Base-by-base conservation (phyloP, 139 green algal genomes). In the Tetraselmis striata region DNA sequence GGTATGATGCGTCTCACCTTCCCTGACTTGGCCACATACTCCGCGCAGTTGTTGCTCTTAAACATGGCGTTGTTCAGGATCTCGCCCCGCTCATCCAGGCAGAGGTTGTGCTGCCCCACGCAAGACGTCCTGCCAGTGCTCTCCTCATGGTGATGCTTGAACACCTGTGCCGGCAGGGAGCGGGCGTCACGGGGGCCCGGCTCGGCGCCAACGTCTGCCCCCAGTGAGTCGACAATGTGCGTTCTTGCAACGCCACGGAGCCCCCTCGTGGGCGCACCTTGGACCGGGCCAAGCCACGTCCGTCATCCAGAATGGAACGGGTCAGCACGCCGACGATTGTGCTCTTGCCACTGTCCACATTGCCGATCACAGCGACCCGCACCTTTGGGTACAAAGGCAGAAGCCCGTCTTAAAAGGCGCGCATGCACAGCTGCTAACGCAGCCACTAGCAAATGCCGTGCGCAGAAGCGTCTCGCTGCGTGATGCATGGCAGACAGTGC, bases 291-390 rank as follows among this genome's bases (percentile, higher is more conserved):
- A 90, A 83, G 2, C 95, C 95, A 2, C 95, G 82, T 23, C 95
- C 95, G 84, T 98, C 93, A 79, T 98, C 95, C 85, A 98, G 90
- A 59, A 96, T 90, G 78, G 84, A 88, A 23, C 93, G 85, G 0
- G 95, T 97, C 76, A 98, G 87, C 77, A 98, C 94, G 0, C 94
- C 95, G 67, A 98, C 92, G 88, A 98, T 92, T 26, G 95, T 98
- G n/a, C 75, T 90, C 86, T 98, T 98, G 75, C 95, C 95, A 76
- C 84, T 93, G 87, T 98, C 95, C 78, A 98, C 95, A 83, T 98
- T 98, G 79, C 95, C 95, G 28, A 98, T 94, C 28, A 97, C 87
- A 1, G 93, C 94, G 31, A 96, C 94, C 0, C 93, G 87, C 29
- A 96, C 84, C 87, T 97, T 67, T 18, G n/a, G n/a, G n/a, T n/a